Conservation (phyloP, 148 eudicot species). For the Salicornia ramosissima region DNA sequence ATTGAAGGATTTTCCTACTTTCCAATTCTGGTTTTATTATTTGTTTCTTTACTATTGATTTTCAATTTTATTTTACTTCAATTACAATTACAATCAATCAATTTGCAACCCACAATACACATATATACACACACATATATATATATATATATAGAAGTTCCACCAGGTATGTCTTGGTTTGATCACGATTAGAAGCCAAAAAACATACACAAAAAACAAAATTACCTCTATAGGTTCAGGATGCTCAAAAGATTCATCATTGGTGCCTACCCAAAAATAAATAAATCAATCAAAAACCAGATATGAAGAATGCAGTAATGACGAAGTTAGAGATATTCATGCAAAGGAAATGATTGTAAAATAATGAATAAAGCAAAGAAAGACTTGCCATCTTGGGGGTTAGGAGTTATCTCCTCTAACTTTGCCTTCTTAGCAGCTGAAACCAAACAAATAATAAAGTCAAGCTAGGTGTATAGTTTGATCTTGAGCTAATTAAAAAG, state of each 20-base stretch:
- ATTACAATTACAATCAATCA: no score
- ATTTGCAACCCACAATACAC: not conserved
- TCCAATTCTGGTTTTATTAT: no score
- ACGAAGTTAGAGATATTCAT: not conserved
- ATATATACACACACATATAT: not conserved
- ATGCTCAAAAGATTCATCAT: not conserved
- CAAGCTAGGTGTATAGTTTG: conserved; percentile 5
- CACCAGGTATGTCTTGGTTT: not conserved
- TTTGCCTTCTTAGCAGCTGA: not conserved
- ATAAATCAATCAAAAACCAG: not conserved
- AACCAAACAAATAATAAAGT: not conserved
- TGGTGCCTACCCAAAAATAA: not conserved
- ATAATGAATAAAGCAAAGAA: not conserved
- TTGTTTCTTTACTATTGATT: no score
- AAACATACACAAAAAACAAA: not conserved
- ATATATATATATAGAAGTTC: not conserved
- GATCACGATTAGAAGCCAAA: no score
- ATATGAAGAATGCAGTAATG: not conserved
- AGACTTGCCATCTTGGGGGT: conserved; percentile 5
- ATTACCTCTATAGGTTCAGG: not conserved
- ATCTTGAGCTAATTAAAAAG: not conserved
- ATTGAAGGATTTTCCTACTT: no score
- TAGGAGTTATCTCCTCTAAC: not conserved
- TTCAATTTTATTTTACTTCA: no score
- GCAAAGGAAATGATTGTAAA: not conserved